Percentiles rank a stretch among this genome's conserved stretches.
Evolutionary conservation across 768 basidiomycete species (phyloP).

Genomic region (Auricularia heimuer): DNA sequence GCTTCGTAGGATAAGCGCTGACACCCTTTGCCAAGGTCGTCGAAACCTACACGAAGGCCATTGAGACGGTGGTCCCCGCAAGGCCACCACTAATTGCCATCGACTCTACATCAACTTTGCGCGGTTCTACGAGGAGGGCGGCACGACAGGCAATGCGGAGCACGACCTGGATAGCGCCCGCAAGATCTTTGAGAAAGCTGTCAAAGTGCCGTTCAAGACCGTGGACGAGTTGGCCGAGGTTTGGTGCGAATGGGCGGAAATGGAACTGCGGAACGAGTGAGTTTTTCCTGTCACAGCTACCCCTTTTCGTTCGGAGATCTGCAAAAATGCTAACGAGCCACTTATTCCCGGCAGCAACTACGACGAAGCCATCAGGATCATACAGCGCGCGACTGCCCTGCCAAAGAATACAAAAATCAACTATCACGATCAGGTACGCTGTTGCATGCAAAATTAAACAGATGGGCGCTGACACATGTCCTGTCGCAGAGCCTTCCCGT

Average conservation of each 20-base stretch:
- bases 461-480: too few species aligned
- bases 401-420: conserved; percentile 86
- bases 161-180: conserved; percentile 75
- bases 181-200: conserved; percentile 88
- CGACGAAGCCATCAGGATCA: conserved; percentile 87
- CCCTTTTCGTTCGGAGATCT: not conserved
- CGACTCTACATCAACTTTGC: conserved; percentile 91
- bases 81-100: conserved; percentile 85
- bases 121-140: conserved; percentile 96
- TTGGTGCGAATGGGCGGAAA: conserved; percentile 99
- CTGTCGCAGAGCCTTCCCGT: conserved; percentile 58
- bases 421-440: conserved; percentile 86
- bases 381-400: conserved; percentile 90
- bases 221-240: conserved; percentile 97
- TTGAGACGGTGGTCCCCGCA: conserved; percentile 78
- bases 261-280: conserved; percentile 93
- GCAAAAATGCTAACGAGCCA: not conserved
- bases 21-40: conserved; percentile 49
- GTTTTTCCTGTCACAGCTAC: conserved; percentile 21
- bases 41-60: conserved; percentile 83
- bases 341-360: conserved; percentile 61
- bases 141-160: conserved; percentile 68
- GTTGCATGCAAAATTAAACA: conserved; percentile 10
- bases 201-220: conserved; percentile 84
- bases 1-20: not conserved